Evolutionary conservation across 306 rosid genomes (phyloP).

Genomic region (Prunus mume): DNA sequence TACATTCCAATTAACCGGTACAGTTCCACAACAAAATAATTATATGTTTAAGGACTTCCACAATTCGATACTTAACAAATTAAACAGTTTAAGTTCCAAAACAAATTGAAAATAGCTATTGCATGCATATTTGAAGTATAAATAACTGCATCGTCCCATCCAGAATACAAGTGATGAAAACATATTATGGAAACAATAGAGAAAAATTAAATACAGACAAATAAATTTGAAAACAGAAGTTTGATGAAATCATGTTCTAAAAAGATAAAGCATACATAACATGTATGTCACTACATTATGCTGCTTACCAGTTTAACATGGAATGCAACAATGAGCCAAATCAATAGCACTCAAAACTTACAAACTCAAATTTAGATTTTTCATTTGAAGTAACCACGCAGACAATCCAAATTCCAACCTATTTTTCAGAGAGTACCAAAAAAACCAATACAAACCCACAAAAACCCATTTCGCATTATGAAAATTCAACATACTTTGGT

Average conservation of each 20-base stretch:
- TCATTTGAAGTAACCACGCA: neutral
- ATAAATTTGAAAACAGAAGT: neutral
- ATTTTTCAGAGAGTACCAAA: neutral
- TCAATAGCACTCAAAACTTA: neutral
- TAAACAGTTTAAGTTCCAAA: neutral
- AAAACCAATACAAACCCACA: neutral
- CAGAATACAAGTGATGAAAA: neutral
- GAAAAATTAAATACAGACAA: no score
- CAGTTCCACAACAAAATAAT: neutral
- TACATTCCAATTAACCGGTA: neutral
- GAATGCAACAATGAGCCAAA: neutral
- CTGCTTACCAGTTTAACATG: neutral
- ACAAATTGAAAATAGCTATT: neutral
- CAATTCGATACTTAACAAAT: neutral
- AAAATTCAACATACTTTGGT: constrained; percentile 53
- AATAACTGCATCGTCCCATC: neutral
- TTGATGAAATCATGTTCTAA: no score
- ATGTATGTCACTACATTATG: no score
- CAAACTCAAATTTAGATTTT: neutral
- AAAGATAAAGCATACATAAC: no score
- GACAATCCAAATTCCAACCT: neutral
- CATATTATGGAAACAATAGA: neutral
- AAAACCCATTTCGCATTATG: neutral
- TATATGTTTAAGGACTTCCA: neutral
- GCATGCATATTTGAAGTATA: neutral